Evolutionary conservation across 192 early-diverging fungal species (phyloP).

Genomic region (Helicostylum pulchrum): DNA sequence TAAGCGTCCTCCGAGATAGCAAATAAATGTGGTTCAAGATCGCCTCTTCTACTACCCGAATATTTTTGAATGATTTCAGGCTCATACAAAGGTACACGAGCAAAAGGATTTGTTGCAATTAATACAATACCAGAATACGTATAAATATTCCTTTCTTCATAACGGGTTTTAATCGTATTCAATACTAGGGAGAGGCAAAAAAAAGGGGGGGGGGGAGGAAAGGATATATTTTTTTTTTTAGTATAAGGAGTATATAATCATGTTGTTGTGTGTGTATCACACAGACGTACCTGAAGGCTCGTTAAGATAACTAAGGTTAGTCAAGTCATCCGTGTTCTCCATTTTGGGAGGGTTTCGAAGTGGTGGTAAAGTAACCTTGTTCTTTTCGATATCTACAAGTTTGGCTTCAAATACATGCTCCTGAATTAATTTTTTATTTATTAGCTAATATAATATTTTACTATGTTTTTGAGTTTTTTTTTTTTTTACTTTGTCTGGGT

Average conservation of each 20-base stretch:
- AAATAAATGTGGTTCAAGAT: conserved; percentile 97
- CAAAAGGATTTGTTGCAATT: conserved; percentile 97
- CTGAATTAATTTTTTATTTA: conserved; percentile 32
- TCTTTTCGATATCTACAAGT: conserved; percentile 65
- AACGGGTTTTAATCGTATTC: conserved; percentile 88
- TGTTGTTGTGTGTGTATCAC: too few relatives aligned
- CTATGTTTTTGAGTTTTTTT: not conserved
- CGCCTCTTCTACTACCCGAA: conserved; percentile 88
- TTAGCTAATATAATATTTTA: not conserved
- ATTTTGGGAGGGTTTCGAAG: conserved; percentile 91
- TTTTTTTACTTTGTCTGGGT: conserved; percentile 14
- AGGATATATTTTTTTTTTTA: conserved; percentile 1
- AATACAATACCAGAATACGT: conserved; percentile 99
- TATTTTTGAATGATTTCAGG: conserved; percentile 91
- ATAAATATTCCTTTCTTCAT: conserved; percentile 92
- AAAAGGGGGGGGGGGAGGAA: not conserved
- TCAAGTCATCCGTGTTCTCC: conserved; percentile 88
- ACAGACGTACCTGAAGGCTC: conserved; percentile 67
- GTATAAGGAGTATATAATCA: not conserved
- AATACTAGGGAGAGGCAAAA: conserved; percentile 55
- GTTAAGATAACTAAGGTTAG: conserved; percentile 90
- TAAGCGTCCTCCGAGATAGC: conserved; percentile 98
- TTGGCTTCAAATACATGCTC: conserved; percentile 71
- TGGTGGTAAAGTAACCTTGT: conserved; percentile 77
- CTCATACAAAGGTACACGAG: conserved; percentile 80